Evolutionary conservation across 2,329 filamentous ascomycete species (phyloP).

Genomic region (Monosporascus sp.): DNA sequence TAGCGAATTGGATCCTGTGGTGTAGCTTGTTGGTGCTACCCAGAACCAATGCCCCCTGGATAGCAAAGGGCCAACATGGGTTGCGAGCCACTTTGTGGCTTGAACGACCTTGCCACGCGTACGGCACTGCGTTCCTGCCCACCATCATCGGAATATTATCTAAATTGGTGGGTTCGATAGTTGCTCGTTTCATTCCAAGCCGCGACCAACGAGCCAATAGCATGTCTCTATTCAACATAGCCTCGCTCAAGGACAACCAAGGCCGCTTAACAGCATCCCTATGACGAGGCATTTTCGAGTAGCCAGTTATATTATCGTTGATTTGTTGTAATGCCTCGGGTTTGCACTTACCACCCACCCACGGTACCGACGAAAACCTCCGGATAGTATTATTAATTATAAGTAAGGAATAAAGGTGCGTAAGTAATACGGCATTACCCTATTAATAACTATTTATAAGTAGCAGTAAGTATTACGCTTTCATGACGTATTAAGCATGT

Average conservation of each 20-base stretch:
- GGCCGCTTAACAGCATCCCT: background rate
- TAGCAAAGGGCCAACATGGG: background rate
- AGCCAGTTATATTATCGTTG: background rate
- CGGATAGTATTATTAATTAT: too few relatives aligned
- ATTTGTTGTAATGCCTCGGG: too few relatives aligned
- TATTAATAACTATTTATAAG: too few relatives aligned
- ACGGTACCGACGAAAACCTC: too few relatives aligned
- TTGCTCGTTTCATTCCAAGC: background rate
- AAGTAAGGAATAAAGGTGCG: too few relatives aligned
- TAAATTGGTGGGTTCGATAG: background rate
- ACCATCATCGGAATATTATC: background rate
- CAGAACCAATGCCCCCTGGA: background rate
- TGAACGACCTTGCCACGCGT: background rate
- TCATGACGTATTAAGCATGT: too few relatives aligned
- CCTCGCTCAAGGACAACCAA: background rate
- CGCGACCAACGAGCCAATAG: background rate
- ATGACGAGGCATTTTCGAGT: background rate
- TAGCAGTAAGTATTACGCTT: too few relatives aligned
- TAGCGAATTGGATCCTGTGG: background rate
- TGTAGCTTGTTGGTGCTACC: background rate
- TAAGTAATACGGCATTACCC: too few relatives aligned
- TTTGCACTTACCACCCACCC: too few relatives aligned
- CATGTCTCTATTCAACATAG: background rate
- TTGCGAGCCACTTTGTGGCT: background rate
- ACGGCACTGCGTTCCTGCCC: background rate